Evolutionary conservation across 495 filamentous ascomycete genomes (phyloP).

Genomic region (Penicillium turbatum): DNA sequence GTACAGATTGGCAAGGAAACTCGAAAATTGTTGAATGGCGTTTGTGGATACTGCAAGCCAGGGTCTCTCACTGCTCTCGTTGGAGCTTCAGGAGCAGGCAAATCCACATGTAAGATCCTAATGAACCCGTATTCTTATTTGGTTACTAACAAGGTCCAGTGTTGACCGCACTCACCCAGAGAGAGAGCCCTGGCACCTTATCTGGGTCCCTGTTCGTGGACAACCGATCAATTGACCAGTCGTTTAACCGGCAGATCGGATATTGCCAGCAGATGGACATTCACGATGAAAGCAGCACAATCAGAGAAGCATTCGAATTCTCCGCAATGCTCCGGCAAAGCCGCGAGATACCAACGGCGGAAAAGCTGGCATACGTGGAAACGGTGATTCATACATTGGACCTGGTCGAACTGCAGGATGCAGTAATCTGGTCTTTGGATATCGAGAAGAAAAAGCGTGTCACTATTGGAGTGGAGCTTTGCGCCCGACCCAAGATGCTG

Average conservation of each 20-base stretch:
- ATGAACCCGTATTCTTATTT: neutral
- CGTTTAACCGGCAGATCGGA: conserved; percentile 75
- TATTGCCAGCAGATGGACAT: conserved; percentile 88
- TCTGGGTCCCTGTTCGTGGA: conserved; percentile 70
- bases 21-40: conserved; percentile 61
- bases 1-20: conserved; percentile 65
- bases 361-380: conserved; percentile 81
- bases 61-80: conserved; percentile 77
- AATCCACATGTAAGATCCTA: conserved; percentile 63
- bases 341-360: conserved; percentile 55
- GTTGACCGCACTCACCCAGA: conserved; percentile 70
- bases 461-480: conserved; percentile 81
- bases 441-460: conserved; percentile 59
- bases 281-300: conserved; percentile 75
- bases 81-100: conserved; percentile 81
- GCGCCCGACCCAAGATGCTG: conserved; percentile 65
- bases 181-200: conserved; percentile 75
- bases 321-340: conserved; percentile 79
- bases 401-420: conserved; percentile 77
- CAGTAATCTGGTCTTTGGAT: conserved; percentile 72
- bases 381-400: conserved; percentile 74
- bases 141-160: conserved; percentile 27
- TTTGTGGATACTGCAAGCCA: conserved; percentile 73
- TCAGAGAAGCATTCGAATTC: conserved; percentile 83
- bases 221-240: conserved; percentile 57